Conservation (phyloP, 2,329 filamentous ascomycete genomes). For the Talaromyces verruculosus region DNA sequence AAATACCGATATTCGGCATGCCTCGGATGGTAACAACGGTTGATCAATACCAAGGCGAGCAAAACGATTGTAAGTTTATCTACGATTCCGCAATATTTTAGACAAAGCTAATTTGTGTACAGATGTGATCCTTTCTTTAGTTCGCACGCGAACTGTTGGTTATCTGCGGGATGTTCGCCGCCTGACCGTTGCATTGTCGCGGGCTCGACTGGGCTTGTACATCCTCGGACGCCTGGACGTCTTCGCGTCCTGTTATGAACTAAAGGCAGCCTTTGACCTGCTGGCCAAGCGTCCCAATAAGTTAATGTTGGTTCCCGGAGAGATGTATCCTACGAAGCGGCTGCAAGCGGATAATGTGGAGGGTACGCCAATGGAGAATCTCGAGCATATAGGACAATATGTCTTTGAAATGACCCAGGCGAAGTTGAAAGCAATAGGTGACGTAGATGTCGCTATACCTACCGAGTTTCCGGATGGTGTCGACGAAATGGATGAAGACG, state of each 20-base stretch:
- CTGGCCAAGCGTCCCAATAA: conserved; percentile 77
- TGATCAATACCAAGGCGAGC: conserved; percentile 98
- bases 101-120: conserved; percentile 18
- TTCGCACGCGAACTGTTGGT: conserved; percentile 81
- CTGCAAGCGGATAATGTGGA: conserved; percentile 49
- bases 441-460: conserved; percentile 1
- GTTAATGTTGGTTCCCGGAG: conserved; percentile 75
- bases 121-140: conserved; percentile 93
- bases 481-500: conserved; percentile 37
- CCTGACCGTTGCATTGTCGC: conserved; percentile 89
- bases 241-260: conserved; percentile 85
- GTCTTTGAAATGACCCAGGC: conserved; percentile 92
- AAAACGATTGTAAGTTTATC: conserved; percentile 86
- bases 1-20: conserved; percentile 80
- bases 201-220: conserved; percentile 87
- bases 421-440: conserved; percentile 51
- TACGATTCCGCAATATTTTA: not conserved
- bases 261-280: conserved; percentile 79
- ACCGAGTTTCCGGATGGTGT: conserved; percentile 29
- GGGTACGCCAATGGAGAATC: conserved; percentile 75
- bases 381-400: conserved; percentile 94
- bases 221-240: conserved; percentile 84
- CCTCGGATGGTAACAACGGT: conserved; percentile 90
- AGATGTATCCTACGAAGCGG: conserved; percentile 75
- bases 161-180: conserved; percentile 92